Evolutionary conservation across 2,329 filamentous ascomycete species (phyloP), one percentile per base, ranked within the genome.

Genomic region (Laburnicola sp.): DNA sequence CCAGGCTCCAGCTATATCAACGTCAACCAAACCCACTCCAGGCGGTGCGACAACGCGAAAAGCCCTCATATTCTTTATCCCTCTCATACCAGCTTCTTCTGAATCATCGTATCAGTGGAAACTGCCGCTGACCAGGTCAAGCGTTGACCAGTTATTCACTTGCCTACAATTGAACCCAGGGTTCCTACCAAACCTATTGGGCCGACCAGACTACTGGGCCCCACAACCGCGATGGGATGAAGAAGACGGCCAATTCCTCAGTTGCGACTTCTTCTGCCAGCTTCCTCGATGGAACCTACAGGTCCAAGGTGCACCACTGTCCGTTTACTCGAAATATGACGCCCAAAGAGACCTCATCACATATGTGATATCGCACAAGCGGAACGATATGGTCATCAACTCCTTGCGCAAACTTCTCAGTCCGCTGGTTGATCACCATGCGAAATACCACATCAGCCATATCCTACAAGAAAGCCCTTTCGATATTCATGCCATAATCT

Each of bases 211-310:
- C 41, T 56, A 54, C 27, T 59, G 53, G 53, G 53, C 36, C 30
- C 44, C 53, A 11, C 47, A 58, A 35, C 11, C 45, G 1, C 41
- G 50, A 23, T 54, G 50, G 53, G 44, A 59, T 16, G 34, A 53
- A 39, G 52, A 56, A 43, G 36, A 42, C 16, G 37, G 23, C 5
- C n/a, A 32, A 2, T 45, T 52, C 16, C 41, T 56, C 6, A 40
- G 47, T 11, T 56, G 41, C 31, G 58, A 62, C 37, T 57, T 60
- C 40, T 62, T 48, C 39, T 60, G 55, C 49, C 57, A 62, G 37
- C 53, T 58, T 34, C 55, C 59, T 3, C 41, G 53, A 28, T 62
- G 54, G 54, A 60, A 58, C 31, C 22, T 60, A 7, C 51, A 60
- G n/a, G 36, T 45, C 10, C 57, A 58, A 46, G 57, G 58, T 16